Evolutionary conservation across 257 asterid species (phyloP).

Genomic region (Cordia subcordata): DNA sequence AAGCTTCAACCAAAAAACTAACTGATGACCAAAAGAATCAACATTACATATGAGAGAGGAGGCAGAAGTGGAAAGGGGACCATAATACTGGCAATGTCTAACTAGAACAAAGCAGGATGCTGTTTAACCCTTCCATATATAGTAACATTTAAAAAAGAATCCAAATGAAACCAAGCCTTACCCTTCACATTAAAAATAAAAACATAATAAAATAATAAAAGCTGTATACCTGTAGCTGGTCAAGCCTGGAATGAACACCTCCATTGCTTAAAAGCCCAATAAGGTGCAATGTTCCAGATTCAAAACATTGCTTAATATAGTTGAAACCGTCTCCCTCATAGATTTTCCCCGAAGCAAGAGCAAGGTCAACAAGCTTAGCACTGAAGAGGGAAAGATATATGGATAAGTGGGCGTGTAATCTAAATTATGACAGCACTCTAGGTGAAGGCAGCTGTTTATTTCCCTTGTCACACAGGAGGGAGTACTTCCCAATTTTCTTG

Average conservation of each 20-base stretch:
- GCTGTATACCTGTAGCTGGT: conserved; percentile 63
- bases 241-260: conserved; percentile 90
- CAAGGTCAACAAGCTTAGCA: conserved; percentile 91
- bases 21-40: no score
- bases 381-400: conserved; percentile 26
- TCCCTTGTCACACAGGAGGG: background rate
- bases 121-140: no score
- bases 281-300: conserved; percentile 71
- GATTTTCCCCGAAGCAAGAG: conserved; percentile 82
- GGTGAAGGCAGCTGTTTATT: background rate
- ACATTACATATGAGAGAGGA: no score
- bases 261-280: conserved; percentile 91
- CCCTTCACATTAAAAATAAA: background rate
- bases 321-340: conserved; percentile 78
- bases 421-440: background rate
- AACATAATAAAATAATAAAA: background rate
- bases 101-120: no score
- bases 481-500: no score
- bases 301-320: conserved; percentile 65
- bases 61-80: no score
- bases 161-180: background rate
- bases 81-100: no score
- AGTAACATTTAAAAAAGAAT: no score
- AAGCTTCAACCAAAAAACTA: no score
- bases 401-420: background rate